Evolutionary conservation across 495 filamentous ascomycete species (phyloP).

Genomic region (Cudoniella acicularis): DNA sequence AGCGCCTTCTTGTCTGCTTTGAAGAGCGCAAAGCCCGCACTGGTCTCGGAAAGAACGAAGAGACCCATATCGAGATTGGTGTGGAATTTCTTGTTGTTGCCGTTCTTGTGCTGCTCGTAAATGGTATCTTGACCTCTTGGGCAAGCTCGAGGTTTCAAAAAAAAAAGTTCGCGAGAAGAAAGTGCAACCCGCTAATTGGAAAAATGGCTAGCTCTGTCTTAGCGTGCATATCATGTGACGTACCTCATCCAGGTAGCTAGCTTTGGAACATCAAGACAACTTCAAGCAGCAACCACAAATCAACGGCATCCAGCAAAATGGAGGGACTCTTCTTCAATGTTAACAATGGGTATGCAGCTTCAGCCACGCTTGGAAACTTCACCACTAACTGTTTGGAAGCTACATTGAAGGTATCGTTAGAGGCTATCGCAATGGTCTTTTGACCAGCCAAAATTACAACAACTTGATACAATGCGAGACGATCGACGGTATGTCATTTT

Average conservation of each 20-base stretch:
- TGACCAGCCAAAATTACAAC: slow-evolving; percentile 86
- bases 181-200: slow-evolving; percentile 9
- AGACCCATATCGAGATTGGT: slow-evolving; percentile 59
- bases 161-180: slow-evolving; percentile 18
- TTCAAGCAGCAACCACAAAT: background rate
- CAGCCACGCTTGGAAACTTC: background rate
- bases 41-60: slow-evolving; percentile 86
- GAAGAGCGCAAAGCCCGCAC: slow-evolving; percentile 94
- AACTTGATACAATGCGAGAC: slow-evolving; percentile 98
- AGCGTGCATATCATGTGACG: slow-evolving; percentile 3
- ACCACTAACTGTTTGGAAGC: slow-evolving; percentile 44
- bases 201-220: background rate
- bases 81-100: slow-evolving; percentile 7
- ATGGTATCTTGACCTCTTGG: slow-evolving; percentile 1
- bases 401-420: slow-evolving; percentile 96
- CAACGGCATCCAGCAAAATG: slow-evolving; percentile 49
- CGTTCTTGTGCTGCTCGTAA: slow-evolving; percentile 4
- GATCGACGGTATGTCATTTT: slow-evolving; percentile 91
- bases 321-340: slow-evolving; percentile 97
- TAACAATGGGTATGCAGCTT: slow-evolving; percentile 73
- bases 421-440: slow-evolving; percentile 90
- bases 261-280: background rate
- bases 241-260: background rate
- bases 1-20: slow-evolving; percentile 99
- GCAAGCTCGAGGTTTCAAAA: slow-evolving; percentile 17